A percentile compares a stretch with the other conserved stretches of the same genome.
These are phyloP conservation scores for Solanum dulcamara DNA, from an alignment of 257 asterid genomes.

Conservation along the genomic window DNA sequence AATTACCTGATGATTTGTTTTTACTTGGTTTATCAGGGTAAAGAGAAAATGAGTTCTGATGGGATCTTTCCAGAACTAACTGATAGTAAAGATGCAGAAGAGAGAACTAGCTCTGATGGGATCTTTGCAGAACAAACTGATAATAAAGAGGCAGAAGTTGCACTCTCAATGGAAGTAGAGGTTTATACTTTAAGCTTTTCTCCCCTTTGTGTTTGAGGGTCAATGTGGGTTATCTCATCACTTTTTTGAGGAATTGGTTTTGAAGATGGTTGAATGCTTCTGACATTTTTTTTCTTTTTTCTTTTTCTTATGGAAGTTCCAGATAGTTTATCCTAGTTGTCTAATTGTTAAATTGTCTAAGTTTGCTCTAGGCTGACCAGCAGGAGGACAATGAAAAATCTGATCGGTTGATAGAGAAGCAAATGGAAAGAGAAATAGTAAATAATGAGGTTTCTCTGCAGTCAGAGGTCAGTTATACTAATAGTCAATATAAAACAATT, in stretches of 20 bases:
- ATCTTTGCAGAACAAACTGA: constrained; percentile 23
- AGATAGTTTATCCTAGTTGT: background rate
- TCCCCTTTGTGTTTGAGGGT: background rate
- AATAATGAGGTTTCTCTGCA: constrained; percentile 19
- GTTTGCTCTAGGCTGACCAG: constrained; percentile 20
- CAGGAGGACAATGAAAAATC: constrained; percentile 30
- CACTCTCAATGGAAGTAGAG: constrained; percentile 27
- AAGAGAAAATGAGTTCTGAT: constrained; percentile 24
- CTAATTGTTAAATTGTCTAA: background rate
- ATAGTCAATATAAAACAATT: background rate
- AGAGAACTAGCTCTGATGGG: constrained; percentile 20
- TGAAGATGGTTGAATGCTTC: background rate
- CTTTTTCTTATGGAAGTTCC: background rate
- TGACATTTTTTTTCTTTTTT: background rate
- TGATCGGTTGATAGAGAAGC: constrained; percentile 28
- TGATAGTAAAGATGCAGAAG: constrained; percentile 19
- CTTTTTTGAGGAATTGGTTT: background rate
- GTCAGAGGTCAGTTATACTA: constrained; percentile 35
- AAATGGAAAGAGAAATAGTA: constrained; percentile 24
- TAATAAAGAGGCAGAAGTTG: constrained; percentile 21
- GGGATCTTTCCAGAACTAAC: constrained; percentile 21
- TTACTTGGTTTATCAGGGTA: constrained; percentile 32
- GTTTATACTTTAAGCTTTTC: constrained; percentile 10
- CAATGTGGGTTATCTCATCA: background rate
- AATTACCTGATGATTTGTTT: background rate